Evolutionary conservation across 2,329 filamentous ascomycete genomes (phyloP), one percentile per base, ranked within the genome.

Genomic region (Decorospora gaudefroyi): DNA sequence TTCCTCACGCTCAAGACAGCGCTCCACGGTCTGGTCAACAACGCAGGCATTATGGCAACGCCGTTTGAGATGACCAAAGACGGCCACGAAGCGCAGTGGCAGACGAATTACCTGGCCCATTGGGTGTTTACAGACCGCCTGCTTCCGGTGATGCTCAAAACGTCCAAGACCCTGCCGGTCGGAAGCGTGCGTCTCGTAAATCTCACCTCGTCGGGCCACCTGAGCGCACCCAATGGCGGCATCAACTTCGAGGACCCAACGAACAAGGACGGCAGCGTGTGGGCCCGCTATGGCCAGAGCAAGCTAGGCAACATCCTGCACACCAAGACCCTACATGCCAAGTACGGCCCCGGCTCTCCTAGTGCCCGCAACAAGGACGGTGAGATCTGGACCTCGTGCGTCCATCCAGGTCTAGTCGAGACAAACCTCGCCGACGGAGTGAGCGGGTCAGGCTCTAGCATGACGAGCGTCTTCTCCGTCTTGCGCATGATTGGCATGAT

Each of bases 71-170:
- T 42, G 9, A 74, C 71, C 1, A 49, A 60, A 16, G 72, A 76
- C 27, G 74, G 73, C 18, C 72, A 74, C 51, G 75, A 78, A 52
- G 56, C 68, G 9, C 73, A 76, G 32, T 72, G 76, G 46, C 74
- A 69, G 17, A 74, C 69, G 1, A 77, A 77, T 44, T 71, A 76
- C 38, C 49, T 77, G 35, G 74, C 72, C 3, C 74, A 74, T 43
- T 72, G 72, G 8, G 48, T 77, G 0, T 58, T 77, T 11, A 74
- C 68, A 9, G 66, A 66, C 10, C 59, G 72, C 1, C 56, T 78
- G 1, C 56, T 74, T 2, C 69, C 68, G 1, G 5, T 53, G n/a
- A 30, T 56, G 33, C 28, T 36, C 4, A 4, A 17, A 4, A 50
- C 52, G 1, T 18, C 46, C 2, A 61, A 58, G 1, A 27, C 73